A percentile compares a stretch with the other conserved stretches of the same genome.
These are phyloP conservation scores for Actinomortierella ambigua DNA, from an alignment of 371 early-diverging fungal species.

Conservation along the genomic window DNA sequence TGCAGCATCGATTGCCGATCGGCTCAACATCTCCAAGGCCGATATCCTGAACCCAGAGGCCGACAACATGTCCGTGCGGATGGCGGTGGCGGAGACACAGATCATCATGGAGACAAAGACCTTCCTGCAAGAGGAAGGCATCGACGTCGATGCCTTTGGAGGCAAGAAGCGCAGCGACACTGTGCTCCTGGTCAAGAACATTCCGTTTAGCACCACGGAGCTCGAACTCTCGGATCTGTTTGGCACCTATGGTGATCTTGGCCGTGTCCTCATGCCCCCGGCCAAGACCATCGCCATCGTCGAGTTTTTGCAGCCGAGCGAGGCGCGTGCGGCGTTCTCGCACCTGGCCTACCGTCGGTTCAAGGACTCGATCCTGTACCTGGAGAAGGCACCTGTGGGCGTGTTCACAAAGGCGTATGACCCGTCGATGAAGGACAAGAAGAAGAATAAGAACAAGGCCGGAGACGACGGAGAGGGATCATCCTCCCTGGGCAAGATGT, in stretches of 20 bases:
- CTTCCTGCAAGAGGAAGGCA: conserved; percentile 84
- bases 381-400: conserved; percentile 93
- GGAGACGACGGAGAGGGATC: conserved; percentile 45
- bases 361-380: conserved; percentile 87
- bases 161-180: conserved; percentile 84
- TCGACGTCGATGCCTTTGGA: conserved; percentile 77
- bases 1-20: conserved; percentile 91
- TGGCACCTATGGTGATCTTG: conserved; percentile 85
- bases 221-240: conserved; percentile 83
- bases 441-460: conserved; percentile 33
- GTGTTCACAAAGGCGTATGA: conserved; percentile 75
- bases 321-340: conserved; percentile 90
- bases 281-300: conserved; percentile 93
- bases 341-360: conserved; percentile 89
- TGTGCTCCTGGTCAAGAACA: conserved; percentile 94
- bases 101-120: conserved; percentile 92
- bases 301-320: conserved; percentile 88
- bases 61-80: conserved; percentile 90
- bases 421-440: conserved; percentile 45
- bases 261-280: conserved; percentile 93
- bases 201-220: conserved; percentile 81
- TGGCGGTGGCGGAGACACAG: conserved; percentile 96
- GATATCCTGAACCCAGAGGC: conserved; percentile 87
- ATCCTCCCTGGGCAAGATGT: conserved; percentile 49
- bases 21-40: conserved; percentile 84